Evolutionary conservation across 495 filamentous ascomycete genomes (phyloP).

Genomic region (Aspergillus coremiiformis): DNA sequence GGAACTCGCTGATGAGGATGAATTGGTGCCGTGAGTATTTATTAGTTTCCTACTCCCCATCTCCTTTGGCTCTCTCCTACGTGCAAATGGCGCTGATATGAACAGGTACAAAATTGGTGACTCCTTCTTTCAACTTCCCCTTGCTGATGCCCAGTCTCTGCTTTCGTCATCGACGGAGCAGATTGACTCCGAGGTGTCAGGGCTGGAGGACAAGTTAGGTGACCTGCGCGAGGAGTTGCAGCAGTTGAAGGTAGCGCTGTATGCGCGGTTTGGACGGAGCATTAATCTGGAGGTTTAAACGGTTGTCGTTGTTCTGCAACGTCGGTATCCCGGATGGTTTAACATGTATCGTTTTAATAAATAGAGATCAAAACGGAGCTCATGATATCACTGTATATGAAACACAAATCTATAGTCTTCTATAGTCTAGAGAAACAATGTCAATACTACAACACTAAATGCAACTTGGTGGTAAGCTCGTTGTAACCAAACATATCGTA

Average conservation of each 20-base stretch:
- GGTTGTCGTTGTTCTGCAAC: not conserved
- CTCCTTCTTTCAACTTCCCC: conserved; percentile 79
- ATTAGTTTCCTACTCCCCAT: not conserved
- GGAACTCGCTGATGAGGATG: conserved; percentile 93
- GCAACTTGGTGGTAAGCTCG: not conserved
- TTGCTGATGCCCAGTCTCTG: conserved; percentile 76
- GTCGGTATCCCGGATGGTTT: no score
- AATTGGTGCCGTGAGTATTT: conserved; percentile 68
- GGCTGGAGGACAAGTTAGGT: conserved; percentile 66
- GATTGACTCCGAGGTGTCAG: conserved; percentile 67
- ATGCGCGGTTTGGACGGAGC: conserved; percentile 87
- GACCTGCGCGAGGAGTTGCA: conserved; percentile 77
- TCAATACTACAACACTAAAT: not conserved
- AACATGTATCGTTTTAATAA: not conserved
- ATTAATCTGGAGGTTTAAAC: conserved; percentile 89
- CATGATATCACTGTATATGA: not conserved
- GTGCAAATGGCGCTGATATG: not conserved
- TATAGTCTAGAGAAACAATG: not conserved
- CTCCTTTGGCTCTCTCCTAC: not conserved
- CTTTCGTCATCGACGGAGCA: conserved; percentile 61
- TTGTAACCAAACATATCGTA: not conserved
- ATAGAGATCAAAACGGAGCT: not conserved
- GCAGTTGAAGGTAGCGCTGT: conserved; percentile 79
- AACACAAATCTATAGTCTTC: not conserved
- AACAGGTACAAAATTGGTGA: conserved; percentile 92